Conservation (phyloP, 2,329 filamentous ascomycete genomes). For the Botrytis squamosa region DNA sequence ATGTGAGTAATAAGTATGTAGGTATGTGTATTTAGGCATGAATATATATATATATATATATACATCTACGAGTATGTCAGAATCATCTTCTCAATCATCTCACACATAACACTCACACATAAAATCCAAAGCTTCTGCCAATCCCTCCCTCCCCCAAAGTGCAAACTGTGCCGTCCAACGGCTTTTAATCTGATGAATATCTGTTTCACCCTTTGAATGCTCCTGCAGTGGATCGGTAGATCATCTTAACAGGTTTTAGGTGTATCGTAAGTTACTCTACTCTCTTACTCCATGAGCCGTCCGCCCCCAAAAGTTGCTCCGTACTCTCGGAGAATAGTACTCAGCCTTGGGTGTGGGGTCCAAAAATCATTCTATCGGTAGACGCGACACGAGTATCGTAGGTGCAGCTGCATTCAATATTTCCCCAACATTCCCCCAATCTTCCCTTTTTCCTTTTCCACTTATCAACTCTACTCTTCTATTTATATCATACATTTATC, state of each 20-base stretch:
- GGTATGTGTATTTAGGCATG: too few species aligned
- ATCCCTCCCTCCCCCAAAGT: neutral
- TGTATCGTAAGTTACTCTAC: neutral
- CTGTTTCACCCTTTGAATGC: neutral
- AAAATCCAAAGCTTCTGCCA: neutral
- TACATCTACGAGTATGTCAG: neutral
- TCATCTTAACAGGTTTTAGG: neutral
- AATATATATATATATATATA: too few species aligned
- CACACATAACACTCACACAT: too few species aligned
- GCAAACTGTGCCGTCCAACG: neutral
- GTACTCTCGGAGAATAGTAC: slow-evolving; percentile 2
- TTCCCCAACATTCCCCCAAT: neutral
- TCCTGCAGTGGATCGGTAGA: neutral
- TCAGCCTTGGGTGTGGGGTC: neutral
- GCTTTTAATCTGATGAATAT: neutral
- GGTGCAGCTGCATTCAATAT: neutral
- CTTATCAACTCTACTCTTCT: neutral
- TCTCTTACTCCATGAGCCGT: neutral
- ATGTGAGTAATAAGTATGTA: too few species aligned
- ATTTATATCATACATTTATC: neutral
- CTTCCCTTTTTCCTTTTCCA: neutral
- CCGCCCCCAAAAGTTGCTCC: neutral
- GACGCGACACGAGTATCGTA: too few species aligned
- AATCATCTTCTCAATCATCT: neutral
- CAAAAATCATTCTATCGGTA: neutral